A percentile compares a stretch with the other conserved stretches of the same genome.
phyloP scores from a whole-genome alignment of 2,329 filamentous ascomycete species.

The Diaporthe sp. region DNA sequence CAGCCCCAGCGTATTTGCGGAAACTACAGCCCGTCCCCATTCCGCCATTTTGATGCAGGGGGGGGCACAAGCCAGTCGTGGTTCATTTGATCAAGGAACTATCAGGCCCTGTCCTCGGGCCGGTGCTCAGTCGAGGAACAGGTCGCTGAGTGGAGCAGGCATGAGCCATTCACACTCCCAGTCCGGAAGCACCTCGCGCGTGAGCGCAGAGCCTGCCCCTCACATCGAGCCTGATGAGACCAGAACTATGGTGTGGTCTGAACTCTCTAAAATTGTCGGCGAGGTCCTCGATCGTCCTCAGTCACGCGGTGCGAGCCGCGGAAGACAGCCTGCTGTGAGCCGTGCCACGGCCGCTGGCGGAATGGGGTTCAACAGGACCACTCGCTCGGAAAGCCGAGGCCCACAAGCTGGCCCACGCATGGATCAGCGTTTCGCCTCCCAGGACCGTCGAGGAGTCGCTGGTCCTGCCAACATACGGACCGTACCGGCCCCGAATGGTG shows the following conservation, averaged over 20 bases:
- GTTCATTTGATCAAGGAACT: neutral
- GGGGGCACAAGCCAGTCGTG: neutral
- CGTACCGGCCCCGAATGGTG: neutral
- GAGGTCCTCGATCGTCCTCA: constrained; percentile 2
- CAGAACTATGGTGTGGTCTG: constrained; percentile 28
- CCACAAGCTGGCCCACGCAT: neutral
- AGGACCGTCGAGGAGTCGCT: constrained; percentile 10
- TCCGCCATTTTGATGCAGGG: neutral
- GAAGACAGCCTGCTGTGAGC: constrained; percentile 5
- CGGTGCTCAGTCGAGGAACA: neutral
- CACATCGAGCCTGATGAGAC: constrained; percentile 28
- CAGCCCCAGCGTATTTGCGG: constrained; percentile 43
- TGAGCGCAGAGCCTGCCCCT: neutral
- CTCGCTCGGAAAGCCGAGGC: neutral
- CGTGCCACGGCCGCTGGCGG: neutral
- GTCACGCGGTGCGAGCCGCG: constrained; percentile 1
- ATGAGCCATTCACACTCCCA: neutral
- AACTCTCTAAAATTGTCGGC: constrained; percentile 29
- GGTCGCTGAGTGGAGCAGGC: neutral
- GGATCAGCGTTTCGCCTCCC: neutral
- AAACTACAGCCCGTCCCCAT: neutral
- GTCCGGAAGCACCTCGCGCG: neutral
- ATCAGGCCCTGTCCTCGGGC: neutral
- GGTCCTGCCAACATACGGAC: neutral
- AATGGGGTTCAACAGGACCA: no score